A percentile compares a stretch with the other conserved stretches of the same genome.
Conservation (phyloP, 495 filamentous ascomycete genomes). For the Penicillium riverlandense region DNA sequence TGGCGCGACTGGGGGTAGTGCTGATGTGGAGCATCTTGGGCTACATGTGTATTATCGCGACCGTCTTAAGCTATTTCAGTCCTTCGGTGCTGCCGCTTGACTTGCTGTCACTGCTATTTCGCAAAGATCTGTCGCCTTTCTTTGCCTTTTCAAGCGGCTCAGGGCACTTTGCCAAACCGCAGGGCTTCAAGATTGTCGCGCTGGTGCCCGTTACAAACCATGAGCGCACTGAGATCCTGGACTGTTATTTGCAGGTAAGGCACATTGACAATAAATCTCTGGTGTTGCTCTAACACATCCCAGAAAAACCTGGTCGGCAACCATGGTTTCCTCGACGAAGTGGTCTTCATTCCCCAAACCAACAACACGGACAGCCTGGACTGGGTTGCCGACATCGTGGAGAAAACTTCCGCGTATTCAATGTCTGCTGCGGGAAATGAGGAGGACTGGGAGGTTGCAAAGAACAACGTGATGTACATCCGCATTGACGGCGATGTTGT, state of each 20-base stretch:
- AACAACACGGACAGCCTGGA: slow-evolving; percentile 34
- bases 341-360: slow-evolving; percentile 47
- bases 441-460: slow-evolving; percentile 10
- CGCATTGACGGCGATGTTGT: slow-evolving; percentile 52
- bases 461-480: slow-evolving; percentile 37
- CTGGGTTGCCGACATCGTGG: slow-evolving; percentile 31
- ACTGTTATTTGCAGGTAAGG: slow-evolving; percentile 44
- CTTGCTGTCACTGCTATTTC: slow-evolving; percentile 16
- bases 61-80: slow-evolving; percentile 13
- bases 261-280: background rate
- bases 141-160: slow-evolving; percentile 24
- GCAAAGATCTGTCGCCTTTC: slow-evolving; percentile 19
- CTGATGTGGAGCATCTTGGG: slow-evolving; percentile 18
- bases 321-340: slow-evolving; percentile 45
- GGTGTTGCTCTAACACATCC: slow-evolving; percentile 1
- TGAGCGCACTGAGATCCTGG: slow-evolving; percentile 40
- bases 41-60: slow-evolving; percentile 19
- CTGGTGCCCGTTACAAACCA: slow-evolving; percentile 43
- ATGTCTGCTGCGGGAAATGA: slow-evolving; percentile 11
- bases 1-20: slow-evolving; percentile 18
- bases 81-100: slow-evolving; percentile 16
- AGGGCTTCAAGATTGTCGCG: slow-evolving; percentile 37
- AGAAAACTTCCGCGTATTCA: slow-evolving; percentile 19
- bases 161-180: slow-evolving; percentile 32
- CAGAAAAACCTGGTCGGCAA: slow-evolving; percentile 45